Evolutionary conservation across 2,329 filamentous ascomycete species (phyloP).

Genomic region (Fusarium armeniacum): DNA sequence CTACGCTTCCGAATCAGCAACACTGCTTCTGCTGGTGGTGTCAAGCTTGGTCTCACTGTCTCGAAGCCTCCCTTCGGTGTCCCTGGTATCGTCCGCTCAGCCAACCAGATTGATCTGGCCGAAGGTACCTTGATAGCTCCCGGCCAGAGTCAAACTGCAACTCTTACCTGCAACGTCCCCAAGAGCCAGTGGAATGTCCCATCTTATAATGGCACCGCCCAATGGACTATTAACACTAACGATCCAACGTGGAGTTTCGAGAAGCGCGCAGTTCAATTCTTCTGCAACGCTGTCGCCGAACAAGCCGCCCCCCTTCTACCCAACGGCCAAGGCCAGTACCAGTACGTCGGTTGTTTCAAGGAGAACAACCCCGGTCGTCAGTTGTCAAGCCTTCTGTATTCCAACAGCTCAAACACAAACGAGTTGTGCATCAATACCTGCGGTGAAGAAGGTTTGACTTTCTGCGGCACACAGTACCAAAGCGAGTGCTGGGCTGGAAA

Average conservation of each 20-base stretch:
- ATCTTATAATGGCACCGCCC: slow-evolving; percentile 62
- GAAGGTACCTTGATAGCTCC: slow-evolving; percentile 67
- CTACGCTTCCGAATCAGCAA: slow-evolving; percentile 69
- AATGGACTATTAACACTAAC: slow-evolving; percentile 71
- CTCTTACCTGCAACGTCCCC: slow-evolving; percentile 67
- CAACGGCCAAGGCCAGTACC: slow-evolving; percentile 63
- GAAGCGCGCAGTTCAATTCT: slow-evolving; percentile 67
- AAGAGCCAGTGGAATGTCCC: slow-evolving; percentile 70
- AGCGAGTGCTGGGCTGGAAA: slow-evolving; percentile 69
- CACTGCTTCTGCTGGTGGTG: slow-evolving; percentile 60
- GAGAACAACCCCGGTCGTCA: slow-evolving; percentile 70
- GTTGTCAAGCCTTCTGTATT: slow-evolving; percentile 59
- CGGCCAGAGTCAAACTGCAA: slow-evolving; percentile 65
- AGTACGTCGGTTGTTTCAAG: slow-evolving; percentile 68
- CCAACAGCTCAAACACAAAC: slow-evolving; percentile 59
- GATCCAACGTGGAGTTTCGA: slow-evolving; percentile 61
- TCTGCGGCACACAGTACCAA: slow-evolving; percentile 65
- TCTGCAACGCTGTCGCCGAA: slow-evolving; percentile 65
- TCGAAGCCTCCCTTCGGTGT: slow-evolving; percentile 73
- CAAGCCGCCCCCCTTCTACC: slow-evolving; percentile 64
- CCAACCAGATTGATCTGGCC: slow-evolving; percentile 69
- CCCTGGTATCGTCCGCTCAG: slow-evolving; percentile 65
- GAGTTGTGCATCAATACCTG: slow-evolving; percentile 63
- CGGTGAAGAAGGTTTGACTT: slow-evolving; percentile 53
- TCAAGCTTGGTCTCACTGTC: slow-evolving; percentile 67